Conservation (phyloP, 2,329 filamentous ascomycete genomes). For the Fusarium penzigii region DNA sequence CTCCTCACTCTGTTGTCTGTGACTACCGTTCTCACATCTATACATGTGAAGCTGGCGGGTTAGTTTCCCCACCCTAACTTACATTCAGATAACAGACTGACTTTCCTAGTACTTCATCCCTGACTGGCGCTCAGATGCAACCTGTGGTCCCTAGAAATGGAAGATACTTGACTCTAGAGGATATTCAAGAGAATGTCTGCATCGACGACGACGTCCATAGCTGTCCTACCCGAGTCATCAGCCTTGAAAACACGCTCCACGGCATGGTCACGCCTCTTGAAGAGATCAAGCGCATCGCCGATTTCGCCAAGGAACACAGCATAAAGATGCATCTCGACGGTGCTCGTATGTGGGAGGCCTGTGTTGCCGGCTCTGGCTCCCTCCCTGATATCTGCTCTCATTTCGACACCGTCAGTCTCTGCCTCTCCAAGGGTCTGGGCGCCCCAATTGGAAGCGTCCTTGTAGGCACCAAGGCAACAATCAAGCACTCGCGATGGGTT, state of each 20-base stretch:
- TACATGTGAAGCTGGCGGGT: conserved; percentile 65
- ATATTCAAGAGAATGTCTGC: conserved; percentile 66
- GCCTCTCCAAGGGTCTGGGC: conserved; percentile 81
- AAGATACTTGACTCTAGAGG: conserved; percentile 73
- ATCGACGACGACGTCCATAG: conserved; percentile 71
- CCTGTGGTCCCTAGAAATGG: conserved; percentile 70
- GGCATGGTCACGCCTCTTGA: conserved; percentile 76
- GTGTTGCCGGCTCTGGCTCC: conserved; percentile 66
- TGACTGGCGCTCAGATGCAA: conserved; percentile 71
- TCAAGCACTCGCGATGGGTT: conserved; percentile 44
- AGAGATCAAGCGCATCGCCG: conserved; percentile 69
- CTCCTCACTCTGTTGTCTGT: conserved; percentile 78
- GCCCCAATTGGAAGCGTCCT: conserved; percentile 79
- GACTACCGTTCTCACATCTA: conserved; percentile 80
- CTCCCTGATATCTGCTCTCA: conserved; percentile 66
- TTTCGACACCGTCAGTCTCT: conserved; percentile 75
- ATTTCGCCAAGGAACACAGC: conserved; percentile 64
- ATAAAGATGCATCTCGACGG: conserved; percentile 79
- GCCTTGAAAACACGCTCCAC: conserved; percentile 81
- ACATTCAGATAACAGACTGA: not conserved
- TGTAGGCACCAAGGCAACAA: conserved; percentile 48
- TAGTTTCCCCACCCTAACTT: conserved; percentile 17
- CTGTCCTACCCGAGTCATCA: conserved; percentile 79
- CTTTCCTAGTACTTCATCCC: conserved; percentile 60
- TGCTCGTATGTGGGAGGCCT: conserved; percentile 80